Conservation (phyloP, 2,329 filamentous ascomycete genomes). For the Diplodia seriata region DNA sequence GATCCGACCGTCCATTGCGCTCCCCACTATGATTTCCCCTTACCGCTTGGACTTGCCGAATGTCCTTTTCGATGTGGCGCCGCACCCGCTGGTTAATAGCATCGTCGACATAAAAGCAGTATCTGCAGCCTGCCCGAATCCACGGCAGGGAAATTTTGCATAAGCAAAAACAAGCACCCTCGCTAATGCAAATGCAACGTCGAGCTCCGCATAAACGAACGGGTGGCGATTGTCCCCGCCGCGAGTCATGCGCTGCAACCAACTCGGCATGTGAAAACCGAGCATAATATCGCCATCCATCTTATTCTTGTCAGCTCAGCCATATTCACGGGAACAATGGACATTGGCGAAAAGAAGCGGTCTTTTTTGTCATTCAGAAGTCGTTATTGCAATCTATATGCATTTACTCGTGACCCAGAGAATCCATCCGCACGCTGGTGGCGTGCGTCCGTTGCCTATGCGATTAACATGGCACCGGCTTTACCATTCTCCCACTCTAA, state of each 20-base stretch:
- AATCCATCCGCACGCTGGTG: conserved; percentile 7
- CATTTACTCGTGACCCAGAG: conserved; percentile 18
- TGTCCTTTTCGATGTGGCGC: too few relatives aligned
- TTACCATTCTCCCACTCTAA: conserved; percentile 9
- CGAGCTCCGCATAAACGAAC: background rate
- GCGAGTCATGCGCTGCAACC: background rate
- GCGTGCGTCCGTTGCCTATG: conserved; percentile 3
- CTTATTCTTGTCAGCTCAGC: too few relatives aligned
- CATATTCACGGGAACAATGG: background rate
- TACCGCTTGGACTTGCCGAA: too few relatives aligned
- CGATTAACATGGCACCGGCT: conserved; percentile 21
- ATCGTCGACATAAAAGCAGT: background rate
- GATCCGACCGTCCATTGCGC: too few relatives aligned
- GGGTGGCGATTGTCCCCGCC: background rate
- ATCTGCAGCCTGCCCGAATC: background rate
- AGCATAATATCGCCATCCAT: too few relatives aligned
- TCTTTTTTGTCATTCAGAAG: conserved; percentile 25
- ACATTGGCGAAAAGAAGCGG: background rate
- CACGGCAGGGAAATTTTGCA: background rate
- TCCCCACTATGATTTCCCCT: too few relatives aligned
- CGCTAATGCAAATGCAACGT: background rate
- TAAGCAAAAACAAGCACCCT: background rate
- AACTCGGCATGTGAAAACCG: background rate
- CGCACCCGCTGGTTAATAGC: too few relatives aligned
- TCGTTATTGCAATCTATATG: conserved; percentile 31